A percentile compares a stretch with the other conserved stretches of the same genome.
Evolutionary conservation across 805 yeast species (phyloP).

Genomic region (Debaryomyces tyrocola): DNA sequence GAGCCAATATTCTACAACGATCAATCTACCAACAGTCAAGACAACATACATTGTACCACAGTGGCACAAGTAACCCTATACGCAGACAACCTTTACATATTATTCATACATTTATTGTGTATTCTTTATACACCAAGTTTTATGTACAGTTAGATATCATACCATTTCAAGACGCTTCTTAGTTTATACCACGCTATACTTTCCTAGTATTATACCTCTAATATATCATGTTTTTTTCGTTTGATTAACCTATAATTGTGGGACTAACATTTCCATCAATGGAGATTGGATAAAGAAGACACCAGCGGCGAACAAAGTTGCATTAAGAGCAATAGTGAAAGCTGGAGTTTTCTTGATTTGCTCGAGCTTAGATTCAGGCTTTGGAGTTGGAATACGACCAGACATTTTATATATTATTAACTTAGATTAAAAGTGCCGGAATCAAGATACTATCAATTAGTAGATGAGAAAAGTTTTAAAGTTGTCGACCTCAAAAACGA

Average conservation of each 20-base stretch:
- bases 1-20: no score
- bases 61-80: no score
- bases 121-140: background rate
- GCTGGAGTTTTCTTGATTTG: conserved; percentile 63
- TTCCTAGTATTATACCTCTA: no score
- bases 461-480: background rate
- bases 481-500: background rate
- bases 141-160: background rate
- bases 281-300: conserved; percentile 77
- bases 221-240: background rate
- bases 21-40: no score
- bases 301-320: conserved; percentile 66
- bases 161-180: no score
- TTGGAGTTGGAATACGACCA: conserved; percentile 22
- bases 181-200: no score
- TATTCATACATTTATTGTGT: background rate
- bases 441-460: background rate
- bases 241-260: conserved; percentile 48
- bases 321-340: conserved; percentile 64
- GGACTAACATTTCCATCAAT: conserved; percentile 78
- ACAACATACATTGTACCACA: no score
- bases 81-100: no score
- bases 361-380: conserved; percentile 39
- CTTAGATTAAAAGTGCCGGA: background rate
- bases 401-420: conserved; percentile 13